Conservation (phyloP, 2,329 filamentous ascomycete species). For the Sordariomycetes sp. region DNA sequence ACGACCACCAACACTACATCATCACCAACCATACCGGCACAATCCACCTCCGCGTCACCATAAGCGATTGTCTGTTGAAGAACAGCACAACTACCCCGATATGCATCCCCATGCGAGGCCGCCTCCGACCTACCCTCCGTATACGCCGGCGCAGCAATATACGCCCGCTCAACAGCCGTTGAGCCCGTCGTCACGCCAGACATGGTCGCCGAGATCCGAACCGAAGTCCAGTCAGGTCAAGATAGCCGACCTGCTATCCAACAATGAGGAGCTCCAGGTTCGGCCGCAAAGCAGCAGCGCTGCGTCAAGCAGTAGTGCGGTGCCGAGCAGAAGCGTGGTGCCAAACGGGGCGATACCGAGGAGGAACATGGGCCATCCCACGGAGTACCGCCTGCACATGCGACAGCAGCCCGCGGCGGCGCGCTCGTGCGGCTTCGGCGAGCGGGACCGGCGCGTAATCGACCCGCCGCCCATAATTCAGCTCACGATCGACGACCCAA, state of each 20-base stretch:
- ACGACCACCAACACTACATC: background rate
- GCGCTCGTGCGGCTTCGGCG: constrained; percentile 70
- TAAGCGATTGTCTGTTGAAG: constrained; percentile 1
- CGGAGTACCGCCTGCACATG: constrained; percentile 37
- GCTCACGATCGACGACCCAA: constrained; percentile 48
- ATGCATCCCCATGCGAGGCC: constrained; percentile 4
- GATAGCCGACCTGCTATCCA: constrained; percentile 10
- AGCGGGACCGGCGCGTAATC: constrained; percentile 68
- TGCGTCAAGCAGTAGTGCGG: background rate
- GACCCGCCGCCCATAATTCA: constrained; percentile 77
- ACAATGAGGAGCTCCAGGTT: background rate
- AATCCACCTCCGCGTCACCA: background rate
- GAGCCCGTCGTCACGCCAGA: background rate
- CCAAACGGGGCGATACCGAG: background rate
- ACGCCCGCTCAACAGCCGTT: background rate
- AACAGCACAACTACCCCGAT: constrained; percentile 6
- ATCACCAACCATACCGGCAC: constrained; percentile 4
- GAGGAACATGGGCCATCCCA: background rate
- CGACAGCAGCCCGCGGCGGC: constrained; percentile 70
- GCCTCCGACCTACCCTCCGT: constrained; percentile 5
- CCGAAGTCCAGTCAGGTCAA: constrained; percentile 9
- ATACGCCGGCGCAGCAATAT: background rate
- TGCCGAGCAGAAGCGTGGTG: background rate
- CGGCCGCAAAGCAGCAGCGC: background rate
- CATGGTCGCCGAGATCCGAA: constrained; percentile 3